phyloP scores from a whole-genome alignment of 495 filamentous ascomycete genomes.

The Hypoxylon intermedium region DNA sequence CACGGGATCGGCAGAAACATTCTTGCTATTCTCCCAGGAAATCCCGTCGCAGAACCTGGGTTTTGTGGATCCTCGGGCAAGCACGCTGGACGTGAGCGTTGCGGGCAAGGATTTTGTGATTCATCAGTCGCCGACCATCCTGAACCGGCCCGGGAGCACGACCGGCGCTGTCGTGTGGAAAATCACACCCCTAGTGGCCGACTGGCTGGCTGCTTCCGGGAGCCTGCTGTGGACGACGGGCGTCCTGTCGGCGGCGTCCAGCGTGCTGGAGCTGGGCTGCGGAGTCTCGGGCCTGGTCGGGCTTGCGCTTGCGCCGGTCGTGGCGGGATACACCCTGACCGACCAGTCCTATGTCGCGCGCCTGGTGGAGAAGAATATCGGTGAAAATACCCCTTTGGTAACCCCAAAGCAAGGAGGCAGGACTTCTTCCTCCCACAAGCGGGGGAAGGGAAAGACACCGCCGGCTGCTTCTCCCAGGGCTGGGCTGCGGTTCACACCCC shows the following conservation, averaged over 20 bases:
- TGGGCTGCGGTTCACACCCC: conserved; percentile 55
- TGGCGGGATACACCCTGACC: conserved; percentile 77
- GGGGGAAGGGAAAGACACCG: conserved; percentile 33
- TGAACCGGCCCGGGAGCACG: conserved; percentile 81
- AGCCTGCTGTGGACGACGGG: conserved; percentile 69
- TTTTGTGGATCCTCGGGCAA: conserved; percentile 75
- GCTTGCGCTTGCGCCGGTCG: conserved; percentile 64
- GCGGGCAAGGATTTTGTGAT: conserved; percentile 75
- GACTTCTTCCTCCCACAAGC: conserved; percentile 26
- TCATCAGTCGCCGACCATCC: conserved; percentile 82
- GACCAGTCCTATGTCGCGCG: conserved; percentile 87
- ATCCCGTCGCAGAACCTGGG: conserved; percentile 82
- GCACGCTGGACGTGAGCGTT: conserved; percentile 71
- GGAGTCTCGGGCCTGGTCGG: conserved; percentile 82
- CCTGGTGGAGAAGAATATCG: conserved; percentile 75
- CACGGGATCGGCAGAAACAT: conserved; percentile 68
- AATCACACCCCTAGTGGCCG: conserved; percentile 83
- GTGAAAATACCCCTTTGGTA: conserved; percentile 57
- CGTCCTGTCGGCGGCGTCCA: conserved; percentile 62
- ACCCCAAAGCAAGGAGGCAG: conserved; percentile 4
- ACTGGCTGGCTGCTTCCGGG: conserved; percentile 72
- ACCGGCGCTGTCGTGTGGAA: conserved; percentile 90
- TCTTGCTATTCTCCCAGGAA: conserved; percentile 78
- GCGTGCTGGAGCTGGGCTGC: conserved; percentile 82
- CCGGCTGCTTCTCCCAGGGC: conserved; percentile 10